Evolutionary conservation across 1,139 yeast genomes (phyloP).

Genomic region (Yarrowia galli): DNA sequence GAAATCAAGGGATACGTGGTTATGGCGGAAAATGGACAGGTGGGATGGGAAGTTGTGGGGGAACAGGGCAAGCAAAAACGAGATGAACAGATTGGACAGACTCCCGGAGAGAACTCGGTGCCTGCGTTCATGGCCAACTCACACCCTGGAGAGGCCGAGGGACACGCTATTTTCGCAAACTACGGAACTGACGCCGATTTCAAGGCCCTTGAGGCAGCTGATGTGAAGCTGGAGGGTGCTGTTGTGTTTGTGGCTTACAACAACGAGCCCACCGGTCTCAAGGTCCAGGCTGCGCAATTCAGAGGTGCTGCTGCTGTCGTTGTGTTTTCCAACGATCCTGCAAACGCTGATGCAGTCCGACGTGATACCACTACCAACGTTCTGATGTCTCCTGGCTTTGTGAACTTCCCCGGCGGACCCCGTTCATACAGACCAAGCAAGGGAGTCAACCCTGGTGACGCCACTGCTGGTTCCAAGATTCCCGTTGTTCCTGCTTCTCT

Average conservation of each 20-base stretch:
- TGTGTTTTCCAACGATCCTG: constrained; percentile 56
- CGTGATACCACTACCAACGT: constrained; percentile 70
- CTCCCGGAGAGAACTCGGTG: constrained; percentile 45
- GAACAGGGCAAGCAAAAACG: constrained; percentile 41
- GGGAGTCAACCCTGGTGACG: constrained; percentile 55
- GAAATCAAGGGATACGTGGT: constrained; percentile 65
- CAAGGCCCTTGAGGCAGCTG: constrained; percentile 53
- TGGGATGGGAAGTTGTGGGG: constrained; percentile 44
- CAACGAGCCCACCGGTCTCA: constrained; percentile 58
- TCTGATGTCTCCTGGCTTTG: constrained; percentile 77
- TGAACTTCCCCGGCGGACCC: constrained; percentile 80
- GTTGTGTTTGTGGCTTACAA: constrained; percentile 73
- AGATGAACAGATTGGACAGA: constrained; percentile 45
- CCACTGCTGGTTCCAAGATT: constrained; percentile 67
- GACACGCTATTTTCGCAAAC: constrained; percentile 64
- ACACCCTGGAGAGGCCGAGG: constrained; percentile 63
- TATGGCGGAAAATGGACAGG: constrained; percentile 56
- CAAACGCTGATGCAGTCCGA: constrained; percentile 59
- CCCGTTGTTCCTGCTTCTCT: constrained; percentile 81
- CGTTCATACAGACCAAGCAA: constrained; percentile 51
- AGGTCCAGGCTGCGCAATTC: constrained; percentile 60
- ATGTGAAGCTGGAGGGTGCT: constrained; percentile 53
- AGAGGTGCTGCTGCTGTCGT: constrained; percentile 63
- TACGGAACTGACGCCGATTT: constrained; percentile 71
- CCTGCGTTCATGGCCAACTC: constrained; percentile 73